A percentile compares a stretch with the other conserved stretches of the same genome.
phyloP scores from a whole-genome alignment of 2,329 filamentous ascomycete species.

The Biscogniauxia marginata region DNA sequence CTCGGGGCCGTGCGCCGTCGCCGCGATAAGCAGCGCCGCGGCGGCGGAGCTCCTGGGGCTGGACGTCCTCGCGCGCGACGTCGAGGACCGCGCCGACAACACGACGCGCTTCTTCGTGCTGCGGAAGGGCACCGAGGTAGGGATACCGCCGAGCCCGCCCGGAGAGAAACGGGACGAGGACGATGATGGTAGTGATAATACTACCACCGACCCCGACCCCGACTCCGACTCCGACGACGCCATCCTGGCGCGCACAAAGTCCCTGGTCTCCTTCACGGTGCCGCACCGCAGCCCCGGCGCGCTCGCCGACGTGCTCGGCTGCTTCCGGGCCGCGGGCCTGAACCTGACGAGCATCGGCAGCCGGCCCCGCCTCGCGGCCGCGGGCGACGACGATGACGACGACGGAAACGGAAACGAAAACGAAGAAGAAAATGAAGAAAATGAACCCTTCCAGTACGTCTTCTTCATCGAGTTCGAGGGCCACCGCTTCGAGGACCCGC shows the following conservation, averaged over 20 bases:
- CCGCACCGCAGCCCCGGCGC: conserved; percentile 77
- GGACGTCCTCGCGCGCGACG: conserved; percentile 64
- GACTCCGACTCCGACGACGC: conserved; percentile 6
- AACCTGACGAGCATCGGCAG: conserved; percentile 92
- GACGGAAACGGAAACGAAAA: too few species aligned
- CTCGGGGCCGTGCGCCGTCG: too few species aligned
- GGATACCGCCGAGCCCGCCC: neutral
- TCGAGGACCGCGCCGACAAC: conserved; percentile 75
- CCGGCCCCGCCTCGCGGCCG: conserved; percentile 62
- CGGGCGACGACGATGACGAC: neutral
- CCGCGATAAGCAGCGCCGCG: conserved; percentile 74
- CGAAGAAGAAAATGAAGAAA: conserved; percentile 12
- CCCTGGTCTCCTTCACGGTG: conserved; percentile 80
- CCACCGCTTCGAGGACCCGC: conserved; percentile 50
- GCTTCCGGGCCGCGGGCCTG: conserved; percentile 70
- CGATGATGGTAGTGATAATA: conserved; percentile 2
- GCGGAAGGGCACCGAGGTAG: conserved; percentile 25
- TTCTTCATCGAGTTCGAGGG: conserved; percentile 92
- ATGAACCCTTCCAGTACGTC: conserved; percentile 81
- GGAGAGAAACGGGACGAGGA: conserved; percentile 6
- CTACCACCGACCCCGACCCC: neutral
- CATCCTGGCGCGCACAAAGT: conserved; percentile 53
- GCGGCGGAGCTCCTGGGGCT: conserved; percentile 69
- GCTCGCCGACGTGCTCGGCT: conserved; percentile 74
- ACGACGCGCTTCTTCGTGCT: conserved; percentile 78